Base-by-base conservation (phyloP, 2,329 filamentous ascomycete species). In the Fusarium algeriense region DNA sequence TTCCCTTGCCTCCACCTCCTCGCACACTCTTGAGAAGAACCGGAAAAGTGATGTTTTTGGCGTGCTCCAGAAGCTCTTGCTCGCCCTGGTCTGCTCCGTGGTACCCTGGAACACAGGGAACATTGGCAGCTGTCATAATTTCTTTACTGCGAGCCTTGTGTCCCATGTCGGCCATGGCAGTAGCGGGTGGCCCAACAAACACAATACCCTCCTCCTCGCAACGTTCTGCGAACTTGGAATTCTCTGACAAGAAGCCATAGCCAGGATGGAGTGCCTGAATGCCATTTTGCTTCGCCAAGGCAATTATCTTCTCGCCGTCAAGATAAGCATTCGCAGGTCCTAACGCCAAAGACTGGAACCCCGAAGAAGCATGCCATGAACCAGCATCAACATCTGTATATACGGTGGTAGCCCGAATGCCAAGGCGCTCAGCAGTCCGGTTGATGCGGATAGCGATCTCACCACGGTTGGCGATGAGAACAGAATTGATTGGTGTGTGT, bases 361-460 rank as follows among this genome's bases (percentile, higher is more conserved):
- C 95, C 75, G 92, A 92, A 63, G 94, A 85, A 35, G 95, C 94
- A 84, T 99, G 96, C 82, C 97, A 96, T 34, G 94, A 92, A 69
- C 85, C 86, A 63, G 93, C 91, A 81, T 99, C 96, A 41, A 95
- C 93, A 73, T 97, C 93, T 11, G 96, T 99, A 82, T 97, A 99
- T 64, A 99, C 88, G 1, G 95, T 98, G 1, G 95, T 98, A 20
- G 95, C 97, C 69, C 91, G 90, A 78, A 99, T 97, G 63, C 96
- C 95, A 78, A 97, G 92, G 70, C 92, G 90, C 54, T 93, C 87
- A 37, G 96, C 96, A 26, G 96, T 99, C 73, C 91, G 90, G 73
- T 95, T 92, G 73, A 99, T 96, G 74, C 96, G 93, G 79, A 99
- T 87, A 53, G 96, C 96, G 76, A 99, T 99, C 83, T 99, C 96